Evolutionary conservation across 805 yeast genomes (phyloP).

Genomic region (Wickerhamomyces silvicola): DNA sequence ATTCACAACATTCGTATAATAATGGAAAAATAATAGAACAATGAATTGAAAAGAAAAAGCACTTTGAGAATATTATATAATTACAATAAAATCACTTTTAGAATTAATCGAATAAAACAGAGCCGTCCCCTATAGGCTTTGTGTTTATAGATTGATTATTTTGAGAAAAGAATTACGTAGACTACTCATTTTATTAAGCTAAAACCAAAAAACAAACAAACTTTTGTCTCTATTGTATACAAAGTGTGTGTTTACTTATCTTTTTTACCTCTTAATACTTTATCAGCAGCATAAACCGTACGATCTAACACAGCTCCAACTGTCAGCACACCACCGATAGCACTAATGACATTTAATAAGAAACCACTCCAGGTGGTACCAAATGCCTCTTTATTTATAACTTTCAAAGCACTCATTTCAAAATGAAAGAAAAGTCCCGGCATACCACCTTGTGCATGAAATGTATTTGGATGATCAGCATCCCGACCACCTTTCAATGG

Average conservation of each 20-base stretch:
- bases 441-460: conserved; percentile 77
- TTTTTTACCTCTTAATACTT: conserved; percentile 64
- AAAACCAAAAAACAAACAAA: too few relatives aligned
- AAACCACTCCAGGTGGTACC: conserved; percentile 76
- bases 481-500: conserved; percentile 85
- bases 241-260: conserved; percentile 28
- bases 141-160: too few relatives aligned
- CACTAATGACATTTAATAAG: conserved; percentile 74
- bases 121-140: too few relatives aligned
- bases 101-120: too few relatives aligned
- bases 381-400: conserved; percentile 70
- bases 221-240: too few relatives aligned
- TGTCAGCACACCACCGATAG: conserved; percentile 89
- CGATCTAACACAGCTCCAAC: conserved; percentile 87
- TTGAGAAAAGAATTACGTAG: too few relatives aligned
- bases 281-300: conserved; percentile 84
- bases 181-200: too few relatives aligned
- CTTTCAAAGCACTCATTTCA: conserved; percentile 90
- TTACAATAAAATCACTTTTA: too few relatives aligned
- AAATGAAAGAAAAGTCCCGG: conserved; percentile 87
- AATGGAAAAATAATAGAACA: too few relatives aligned
- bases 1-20: too few relatives aligned
- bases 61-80: too few relatives aligned
- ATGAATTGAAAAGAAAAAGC: too few relatives aligned
- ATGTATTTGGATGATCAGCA: conserved; percentile 82